These are phyloP conservation scores for Irpex sp. DNA, from an alignment of 1,284 basidiomycete species.

Conservation along the genomic window DNA sequence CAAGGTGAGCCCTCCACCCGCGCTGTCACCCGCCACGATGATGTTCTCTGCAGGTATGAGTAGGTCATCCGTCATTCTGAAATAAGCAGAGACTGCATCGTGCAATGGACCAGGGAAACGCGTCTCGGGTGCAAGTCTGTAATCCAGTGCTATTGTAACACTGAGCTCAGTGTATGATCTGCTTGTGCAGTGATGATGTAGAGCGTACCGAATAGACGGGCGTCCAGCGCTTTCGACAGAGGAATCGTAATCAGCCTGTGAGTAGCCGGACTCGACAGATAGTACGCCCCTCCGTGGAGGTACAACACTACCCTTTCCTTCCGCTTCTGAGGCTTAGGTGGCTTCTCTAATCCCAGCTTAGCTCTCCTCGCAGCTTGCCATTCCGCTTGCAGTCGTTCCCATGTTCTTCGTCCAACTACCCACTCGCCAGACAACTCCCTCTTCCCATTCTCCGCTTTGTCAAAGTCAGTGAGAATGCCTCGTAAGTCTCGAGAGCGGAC, in stretches of 20 bases:
- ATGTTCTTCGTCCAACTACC: constrained; percentile 91
- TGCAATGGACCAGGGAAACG: constrained; percentile 92
- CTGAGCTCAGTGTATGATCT: background rate
- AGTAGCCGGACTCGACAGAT: constrained; percentile 90
- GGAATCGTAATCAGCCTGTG: constrained; percentile 92
- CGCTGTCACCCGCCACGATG: constrained; percentile 87
- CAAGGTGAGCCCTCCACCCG: constrained; percentile 86
- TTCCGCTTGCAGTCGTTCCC: constrained; percentile 85
- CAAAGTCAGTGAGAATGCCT: constrained; percentile 75
- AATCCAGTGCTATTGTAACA: constrained; percentile 77
- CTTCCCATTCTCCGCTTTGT: constrained; percentile 68
- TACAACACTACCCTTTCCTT: constrained; percentile 89
- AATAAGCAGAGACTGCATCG: constrained; percentile 85
- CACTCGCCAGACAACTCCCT: constrained; percentile 93
- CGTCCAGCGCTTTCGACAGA: constrained; percentile 86
- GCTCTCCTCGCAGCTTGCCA: constrained; percentile 48
- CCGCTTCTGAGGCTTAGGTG: constrained; percentile 24
- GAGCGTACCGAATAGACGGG: constrained; percentile 86
- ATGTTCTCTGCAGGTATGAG: constrained; percentile 91
- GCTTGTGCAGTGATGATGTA: background rate
- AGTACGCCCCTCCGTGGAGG: constrained; percentile 96
- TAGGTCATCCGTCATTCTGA: constrained; percentile 86
- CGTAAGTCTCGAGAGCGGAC: constrained; percentile 73
- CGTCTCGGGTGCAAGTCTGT: constrained; percentile 93
- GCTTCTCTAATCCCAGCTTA: background rate